Percentiles rank a stretch among this genome's conserved stretches.
phyloP scores from a whole-genome alignment of 73 alveolate genomes.

The Paramecium primaurelia region DNA sequence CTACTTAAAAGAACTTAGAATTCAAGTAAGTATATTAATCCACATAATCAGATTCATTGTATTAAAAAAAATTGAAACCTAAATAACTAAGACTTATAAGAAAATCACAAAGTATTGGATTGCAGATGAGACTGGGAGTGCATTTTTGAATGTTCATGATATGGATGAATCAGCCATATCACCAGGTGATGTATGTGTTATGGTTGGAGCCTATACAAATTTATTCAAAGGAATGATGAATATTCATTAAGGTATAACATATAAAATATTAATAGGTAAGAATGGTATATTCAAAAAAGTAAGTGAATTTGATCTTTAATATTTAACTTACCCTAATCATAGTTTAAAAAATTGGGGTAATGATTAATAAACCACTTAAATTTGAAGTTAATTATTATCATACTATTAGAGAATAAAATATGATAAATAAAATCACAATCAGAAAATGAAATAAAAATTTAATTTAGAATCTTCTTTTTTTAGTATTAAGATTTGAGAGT shows the following conservation, averaged over 20 bases:
- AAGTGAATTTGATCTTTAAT: neutral
- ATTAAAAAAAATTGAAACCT: neutral
- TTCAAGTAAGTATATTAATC: neutral
- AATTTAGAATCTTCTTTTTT: neutral
- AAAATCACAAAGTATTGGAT: slow-evolving; percentile 8
- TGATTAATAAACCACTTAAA: neutral
- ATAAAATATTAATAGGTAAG: neutral
- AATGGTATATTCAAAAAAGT: neutral
- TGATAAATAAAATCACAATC: neutral
- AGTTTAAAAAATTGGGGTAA: neutral
- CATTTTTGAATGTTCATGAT: neutral
- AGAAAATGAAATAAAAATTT: neutral
- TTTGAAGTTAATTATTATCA: neutral
- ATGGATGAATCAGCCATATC: neutral
- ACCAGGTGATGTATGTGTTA: neutral
- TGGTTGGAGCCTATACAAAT: neutral
- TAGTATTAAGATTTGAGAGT: neutral
- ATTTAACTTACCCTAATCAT: neutral
- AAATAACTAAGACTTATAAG: neutral
- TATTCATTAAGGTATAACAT: neutral
- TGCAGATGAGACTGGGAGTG: neutral
- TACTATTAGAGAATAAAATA: neutral
- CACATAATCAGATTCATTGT: neutral
- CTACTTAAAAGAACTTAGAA: neutral
- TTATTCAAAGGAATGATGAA: slow-evolving; percentile 9